Evolutionary conservation across 129 eudicot genomes (phyloP).

Genomic region (Lactuca sativa): DNA sequence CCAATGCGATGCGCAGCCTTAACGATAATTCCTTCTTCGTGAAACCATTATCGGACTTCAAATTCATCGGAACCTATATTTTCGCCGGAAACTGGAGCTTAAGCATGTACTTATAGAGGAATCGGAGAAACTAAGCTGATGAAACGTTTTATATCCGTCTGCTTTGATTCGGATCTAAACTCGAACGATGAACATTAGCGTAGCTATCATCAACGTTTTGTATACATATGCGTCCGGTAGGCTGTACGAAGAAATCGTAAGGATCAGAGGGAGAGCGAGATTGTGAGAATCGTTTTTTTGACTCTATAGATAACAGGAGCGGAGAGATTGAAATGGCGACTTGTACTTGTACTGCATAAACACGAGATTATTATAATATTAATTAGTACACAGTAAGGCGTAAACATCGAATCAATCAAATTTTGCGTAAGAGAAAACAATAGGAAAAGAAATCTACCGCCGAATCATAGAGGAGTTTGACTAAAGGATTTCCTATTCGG

Average conservation of each 20-base stretch:
- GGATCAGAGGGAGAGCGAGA: conserved; percentile 11
- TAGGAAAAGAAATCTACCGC: conserved; percentile 25
- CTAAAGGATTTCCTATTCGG: conserved; percentile 21
- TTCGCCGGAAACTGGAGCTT: conserved; percentile 33
- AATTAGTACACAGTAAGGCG: conserved; percentile 32
- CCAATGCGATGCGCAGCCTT: conserved; percentile 32
- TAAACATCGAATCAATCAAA: conserved; percentile 45
- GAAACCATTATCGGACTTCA: conserved; percentile 20
- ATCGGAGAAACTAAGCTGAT: conserved; percentile 6
- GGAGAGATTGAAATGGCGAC: conserved; percentile 24
- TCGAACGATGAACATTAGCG: neutral
- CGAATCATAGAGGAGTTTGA: conserved; percentile 36
- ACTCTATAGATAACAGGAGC: conserved; percentile 19
- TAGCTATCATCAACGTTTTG: conserved; percentile 7
- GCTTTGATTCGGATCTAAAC: conserved; percentile 19
- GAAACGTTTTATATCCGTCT: conserved; percentile 4
- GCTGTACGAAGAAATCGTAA: conserved; percentile 31
- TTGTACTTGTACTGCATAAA: conserved; percentile 22
- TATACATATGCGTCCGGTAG: conserved; percentile 24
- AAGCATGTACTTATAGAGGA: conserved; percentile 22
- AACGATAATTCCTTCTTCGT: conserved; percentile 23
- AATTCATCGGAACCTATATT: conserved; percentile 32
- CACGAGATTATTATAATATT: conserved; percentile 25
- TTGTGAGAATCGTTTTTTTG: conserved; percentile 19
- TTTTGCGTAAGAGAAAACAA: conserved; percentile 4